Conservation (phyloP, 2,329 filamentous ascomycete species). For the Sclerotiophoma versabilis region DNA sequence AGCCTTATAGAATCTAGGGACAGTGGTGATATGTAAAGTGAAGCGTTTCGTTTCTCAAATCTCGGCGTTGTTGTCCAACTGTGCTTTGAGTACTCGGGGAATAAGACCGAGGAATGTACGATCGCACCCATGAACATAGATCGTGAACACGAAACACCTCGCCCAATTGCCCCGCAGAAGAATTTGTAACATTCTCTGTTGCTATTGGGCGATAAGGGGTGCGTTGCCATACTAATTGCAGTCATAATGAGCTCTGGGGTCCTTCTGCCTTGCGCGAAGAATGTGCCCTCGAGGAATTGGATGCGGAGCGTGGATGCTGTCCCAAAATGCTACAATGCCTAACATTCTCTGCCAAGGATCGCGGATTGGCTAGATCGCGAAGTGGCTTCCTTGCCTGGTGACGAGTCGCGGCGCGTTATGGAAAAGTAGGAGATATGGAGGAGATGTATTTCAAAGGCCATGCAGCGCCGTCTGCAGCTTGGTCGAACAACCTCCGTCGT, state of each 20-base stretch:
- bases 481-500: background rate
- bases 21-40: background rate
- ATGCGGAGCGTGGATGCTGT: background rate
- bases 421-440: background rate
- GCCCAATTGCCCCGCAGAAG: background rate
- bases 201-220: background rate
- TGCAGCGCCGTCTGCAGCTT: background rate
- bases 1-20: background rate
- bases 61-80: slow-evolving; percentile 4
- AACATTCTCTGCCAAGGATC: slow-evolving; percentile 8
- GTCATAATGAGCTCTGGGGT: background rate
- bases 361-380: background rate
- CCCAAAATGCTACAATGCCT: background rate
- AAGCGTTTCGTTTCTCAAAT: background rate
- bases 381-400: background rate
- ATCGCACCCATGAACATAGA: background rate
- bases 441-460: background rate
- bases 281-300: slow-evolving; percentile 2
- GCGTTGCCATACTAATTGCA: background rate
- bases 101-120: slow-evolving; percentile 10
- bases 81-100: background rate
- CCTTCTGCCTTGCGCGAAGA: slow-evolving; percentile 8
- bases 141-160: background rate
- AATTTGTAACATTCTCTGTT: background rate
- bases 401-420: background rate